Base-by-base conservation (phyloP, 805 yeast species). In the Zygosaccharomyces siamensis region DNA sequence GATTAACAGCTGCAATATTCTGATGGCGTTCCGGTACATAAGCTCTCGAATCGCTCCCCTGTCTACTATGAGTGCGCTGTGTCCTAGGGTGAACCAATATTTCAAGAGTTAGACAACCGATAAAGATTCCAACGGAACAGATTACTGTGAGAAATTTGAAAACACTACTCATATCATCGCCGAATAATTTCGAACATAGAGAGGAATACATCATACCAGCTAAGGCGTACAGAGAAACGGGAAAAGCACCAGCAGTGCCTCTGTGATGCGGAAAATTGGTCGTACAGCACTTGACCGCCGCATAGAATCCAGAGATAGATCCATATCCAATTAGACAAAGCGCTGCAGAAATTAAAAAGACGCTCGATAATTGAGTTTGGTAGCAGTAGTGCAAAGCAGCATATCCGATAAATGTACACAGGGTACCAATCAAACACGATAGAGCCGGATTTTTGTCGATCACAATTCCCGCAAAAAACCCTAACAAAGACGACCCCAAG, bases 181-280 rank as follows among this genome's bases (percentile, higher is more conserved):
- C 63, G 55, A 78, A 85, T 44, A 76, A 72, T 5, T 66, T 57
- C 0, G 85, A 79, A 11, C 86, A 77, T 3, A 83, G 57, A 2
- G 76, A 62, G 2, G 88, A 79, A 59, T 81, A 83, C 16, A 83
- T 55, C 36, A 86, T 72, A 3, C 92, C 89, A 5, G 89, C 78
- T 37, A 86, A 66, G 0, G 92, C 95, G 63, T 79, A 86, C 0
- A 81, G 72, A 11, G 86, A 76, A 3, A 83, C 84, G 1, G 88
- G 87, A 38, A 78, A 69, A 0, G 87, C 82, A 16, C 82, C 83
- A 2, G 89, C 89, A 5, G 80, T 72, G 20, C 89, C 93, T 59
- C 84, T 73, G 58, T 82, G 80, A 26, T 77, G 68, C 0, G 92
- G 92, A 55, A 85, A 86, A 58, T 85, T 86, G 2, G 84, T 61